Evolutionary conservation across 495 filamentous ascomycete genomes (phyloP).

Genomic region (Parathielavia hyrcaniae): DNA sequence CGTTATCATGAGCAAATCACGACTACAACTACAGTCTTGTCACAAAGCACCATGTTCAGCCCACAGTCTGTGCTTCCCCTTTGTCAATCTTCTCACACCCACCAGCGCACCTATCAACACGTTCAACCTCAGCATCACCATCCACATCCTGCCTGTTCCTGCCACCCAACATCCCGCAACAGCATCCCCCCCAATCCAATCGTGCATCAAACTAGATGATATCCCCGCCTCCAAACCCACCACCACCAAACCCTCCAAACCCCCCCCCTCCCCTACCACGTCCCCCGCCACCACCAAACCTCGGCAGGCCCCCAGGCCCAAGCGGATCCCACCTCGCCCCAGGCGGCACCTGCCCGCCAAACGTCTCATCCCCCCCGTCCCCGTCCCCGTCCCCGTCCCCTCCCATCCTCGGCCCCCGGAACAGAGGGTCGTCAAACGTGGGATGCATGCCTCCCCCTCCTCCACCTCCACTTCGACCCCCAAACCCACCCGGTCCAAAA

Average conservation of each 20-base stretch:
- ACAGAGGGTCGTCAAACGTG: slow-evolving; percentile 88
- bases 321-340: slow-evolving; percentile 70
- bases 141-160: not conserved
- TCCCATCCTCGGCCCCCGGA: slow-evolving; percentile 55
- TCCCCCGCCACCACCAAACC: slow-evolving; percentile 32
- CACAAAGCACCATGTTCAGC: not conserved
- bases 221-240: slow-evolving; percentile 35
- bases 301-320: slow-evolving; percentile 58
- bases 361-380: slow-evolving; percentile 27
- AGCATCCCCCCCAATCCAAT: not conserved
- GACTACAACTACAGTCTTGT: not conserved
- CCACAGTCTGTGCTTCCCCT: not conserved
- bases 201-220: slow-evolving; percentile 32
- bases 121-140: not conserved
- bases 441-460: slow-evolving; percentile 94
- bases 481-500: slow-evolving; percentile 24
- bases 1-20: not conserved
- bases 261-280: slow-evolving; percentile 27
- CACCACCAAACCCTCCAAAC: slow-evolving; percentile 29
- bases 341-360: slow-evolving; percentile 52
- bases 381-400: no score
- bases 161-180: not conserved
- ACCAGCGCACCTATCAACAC: no score
- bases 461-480: no score
- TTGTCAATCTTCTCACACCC: not conserved